Evolutionary conservation across 306 rosid species (phyloP).

Genomic region (Citrullus colocynthis): DNA sequence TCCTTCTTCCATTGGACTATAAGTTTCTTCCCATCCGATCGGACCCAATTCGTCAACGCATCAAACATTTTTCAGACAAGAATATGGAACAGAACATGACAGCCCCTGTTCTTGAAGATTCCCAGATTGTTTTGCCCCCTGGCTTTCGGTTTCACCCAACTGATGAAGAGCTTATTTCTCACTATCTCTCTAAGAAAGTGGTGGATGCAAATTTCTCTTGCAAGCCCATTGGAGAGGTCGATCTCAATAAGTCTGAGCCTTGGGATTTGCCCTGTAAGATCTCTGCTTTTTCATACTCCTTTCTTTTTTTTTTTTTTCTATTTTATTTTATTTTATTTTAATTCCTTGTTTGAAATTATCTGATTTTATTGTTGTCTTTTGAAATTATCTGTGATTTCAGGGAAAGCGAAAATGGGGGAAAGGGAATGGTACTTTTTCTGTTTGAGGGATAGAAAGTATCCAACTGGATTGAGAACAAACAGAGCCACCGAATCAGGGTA

Average conservation of each 20-base stretch:
- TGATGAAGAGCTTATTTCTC: slow-evolving; percentile 85
- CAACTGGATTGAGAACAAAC: slow-evolving; percentile 89
- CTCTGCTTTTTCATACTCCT: not conserved
- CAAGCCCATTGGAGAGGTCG: slow-evolving; percentile 78
- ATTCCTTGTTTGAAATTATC: not conserved
- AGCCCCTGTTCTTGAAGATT: slow-evolving; percentile 25
- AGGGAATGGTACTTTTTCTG: slow-evolving; percentile 94
- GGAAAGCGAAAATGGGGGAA: slow-evolving; percentile 96
- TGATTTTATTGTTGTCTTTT: not conserved
- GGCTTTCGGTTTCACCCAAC: slow-evolving; percentile 92
- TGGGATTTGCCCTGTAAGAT: slow-evolving; percentile 84
- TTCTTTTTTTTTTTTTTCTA: too few species aligned
- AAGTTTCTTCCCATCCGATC: not conserved
- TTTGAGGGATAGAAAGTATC: slow-evolving; percentile 79
- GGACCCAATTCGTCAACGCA: not conserved
- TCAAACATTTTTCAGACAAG: not conserved
- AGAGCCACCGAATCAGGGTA: slow-evolving; percentile 90
- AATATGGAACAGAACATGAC: slow-evolving; percentile 38
- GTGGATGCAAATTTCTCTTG: slow-evolving; percentile 42
- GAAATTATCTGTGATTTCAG: slow-evolving; percentile 12
- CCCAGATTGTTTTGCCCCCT: slow-evolving; percentile 54
- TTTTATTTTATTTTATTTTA: too few species aligned
- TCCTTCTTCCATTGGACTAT: not conserved
- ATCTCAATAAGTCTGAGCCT: slow-evolving; percentile 87
- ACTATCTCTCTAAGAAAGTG: slow-evolving; percentile 59